A percentile compares a stretch with the other conserved stretches of the same genome.
phyloP scores from a whole-genome alignment of 1,284 basidiomycete genomes.

The Sporisorium iseilematis-ciliati region DNA sequence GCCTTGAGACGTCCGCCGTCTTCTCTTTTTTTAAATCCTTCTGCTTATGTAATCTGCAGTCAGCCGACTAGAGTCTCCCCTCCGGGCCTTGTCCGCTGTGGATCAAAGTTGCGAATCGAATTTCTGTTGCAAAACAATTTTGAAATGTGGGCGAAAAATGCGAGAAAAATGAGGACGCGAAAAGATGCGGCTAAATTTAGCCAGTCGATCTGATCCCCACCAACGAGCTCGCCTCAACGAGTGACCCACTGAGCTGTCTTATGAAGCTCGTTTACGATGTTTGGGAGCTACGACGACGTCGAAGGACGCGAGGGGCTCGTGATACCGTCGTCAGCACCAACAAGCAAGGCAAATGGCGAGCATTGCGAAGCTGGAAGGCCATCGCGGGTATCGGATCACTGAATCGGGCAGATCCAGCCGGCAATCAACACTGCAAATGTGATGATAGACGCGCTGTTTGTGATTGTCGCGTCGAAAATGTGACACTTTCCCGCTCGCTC shows the following conservation, averaged over 20 bases:
- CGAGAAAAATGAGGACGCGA: slow-evolving; percentile 5
- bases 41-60: slow-evolving; percentile 43
- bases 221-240: not conserved
- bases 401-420: slow-evolving; percentile 1
- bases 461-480: slow-evolving; percentile 27
- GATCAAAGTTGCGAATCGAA: not conserved
- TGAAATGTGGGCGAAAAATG: not conserved
- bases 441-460: slow-evolving; percentile 1
- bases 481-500: slow-evolving; percentile 6
- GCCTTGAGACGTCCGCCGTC: slow-evolving; percentile 56
- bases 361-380: not conserved
- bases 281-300: too few relatives aligned
- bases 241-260: not conserved
- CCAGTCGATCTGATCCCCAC: not conserved
- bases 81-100: not conserved
- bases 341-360: too few relatives aligned
- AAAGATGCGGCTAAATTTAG: not conserved
- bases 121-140: not conserved
- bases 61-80: not conserved
- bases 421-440: slow-evolving; percentile 2
- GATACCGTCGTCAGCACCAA: too few relatives aligned
- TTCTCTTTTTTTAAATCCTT: slow-evolving; percentile 23
- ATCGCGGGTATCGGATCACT: not conserved
- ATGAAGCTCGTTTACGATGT: not conserved
- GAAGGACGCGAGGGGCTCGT: too few relatives aligned